Base-by-base conservation (phyloP, 169 alveolate genomes). In the Sarcocystis neurona region DNA sequence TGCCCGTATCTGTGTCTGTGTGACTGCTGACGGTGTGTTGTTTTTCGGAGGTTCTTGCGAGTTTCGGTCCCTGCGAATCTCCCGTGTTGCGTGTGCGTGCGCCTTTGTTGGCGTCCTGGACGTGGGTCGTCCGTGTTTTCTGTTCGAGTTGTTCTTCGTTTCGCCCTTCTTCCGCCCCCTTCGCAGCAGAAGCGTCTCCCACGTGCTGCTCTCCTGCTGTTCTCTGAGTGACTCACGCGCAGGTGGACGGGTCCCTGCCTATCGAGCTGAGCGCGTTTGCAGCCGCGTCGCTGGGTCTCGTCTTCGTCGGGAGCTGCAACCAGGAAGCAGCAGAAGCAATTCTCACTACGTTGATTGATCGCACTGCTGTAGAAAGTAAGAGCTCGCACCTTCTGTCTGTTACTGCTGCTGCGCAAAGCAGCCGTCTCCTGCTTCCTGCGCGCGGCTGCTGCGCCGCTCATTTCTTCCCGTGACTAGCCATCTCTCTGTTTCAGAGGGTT, bases 261-360 rank as follows among this genome's bases (percentile, higher is more conserved):
- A 85, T 97, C 56, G 99, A 97, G 91, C 93, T 98, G 56, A 94
- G 98, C 47, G 99, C 99, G 50, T 96, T 98, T 94, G 98, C 99
- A 27, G 98, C 99, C 37, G 91, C 98, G 34, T 95, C 99, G 18
- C 94, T 98, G 85, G 99, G 99, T 2, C 94, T 98, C 66, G 97
- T 98, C 46, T 98, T 97, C 93, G 98, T 97, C 41, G 99, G 99
- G 98, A 82, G 93, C 87, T 78, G 84, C 80, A 97, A 97, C 92
- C 98, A 97, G 87, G 99, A 98, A 80, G 98, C 97, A 70, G 97
- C 98, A 5, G 97, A 98, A 93, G 97, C 97, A 43, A 95, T 99
- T 63, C 85, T 97, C 74, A 96, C 97, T 92, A 94, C 98, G 23
- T 94, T 98, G 53, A 90, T 96, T 91, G 99, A 98, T 70, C 89